A percentile compares a stretch with the other conserved stretches of the same genome.
Conservation (phyloP, 208 protist genomes). For the Eutreptiella sp. region DNA sequence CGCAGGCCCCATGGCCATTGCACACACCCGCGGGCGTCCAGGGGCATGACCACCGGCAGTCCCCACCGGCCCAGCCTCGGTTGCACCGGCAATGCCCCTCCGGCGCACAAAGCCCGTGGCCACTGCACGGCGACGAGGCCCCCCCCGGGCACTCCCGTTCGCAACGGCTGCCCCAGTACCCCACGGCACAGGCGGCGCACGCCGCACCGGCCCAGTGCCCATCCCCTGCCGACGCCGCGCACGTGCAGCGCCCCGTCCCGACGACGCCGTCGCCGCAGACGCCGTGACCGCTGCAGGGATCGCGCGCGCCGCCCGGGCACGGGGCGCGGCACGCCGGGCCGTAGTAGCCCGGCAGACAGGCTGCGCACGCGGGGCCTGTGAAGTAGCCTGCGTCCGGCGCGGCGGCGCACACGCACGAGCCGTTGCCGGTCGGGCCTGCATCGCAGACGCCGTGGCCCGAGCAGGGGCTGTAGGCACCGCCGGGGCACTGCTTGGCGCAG, state of each 20-base stretch:
- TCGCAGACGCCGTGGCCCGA: conserved; percentile 15
- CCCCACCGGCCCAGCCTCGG: too few relatives aligned
- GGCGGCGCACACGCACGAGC: conserved; percentile 12
- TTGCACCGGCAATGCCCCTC: neutral
- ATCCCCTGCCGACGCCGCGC: neutral
- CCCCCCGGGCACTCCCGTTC: conserved; percentile 1
- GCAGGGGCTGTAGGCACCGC: neutral
- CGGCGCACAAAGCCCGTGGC: neutral
- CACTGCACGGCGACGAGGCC: neutral
- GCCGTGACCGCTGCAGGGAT: conserved; percentile 15
- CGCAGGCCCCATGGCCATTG: too few relatives aligned
- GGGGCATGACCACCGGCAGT: too few relatives aligned
- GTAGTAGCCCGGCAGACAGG: neutral
- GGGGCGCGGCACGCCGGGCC: too few relatives aligned
- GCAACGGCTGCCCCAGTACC: conserved; percentile 3
- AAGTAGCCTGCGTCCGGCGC: conserved; percentile 14
- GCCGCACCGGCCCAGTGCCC: neutral
- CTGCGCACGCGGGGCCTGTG: conserved; percentile 11
- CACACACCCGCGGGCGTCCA: too few relatives aligned
- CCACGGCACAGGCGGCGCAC: neutral
- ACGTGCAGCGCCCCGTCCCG: conserved; percentile 20
- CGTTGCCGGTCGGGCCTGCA: conserved; percentile 12
- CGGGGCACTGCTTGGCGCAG: neutral
- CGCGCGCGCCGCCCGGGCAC: neutral
- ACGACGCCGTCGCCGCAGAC: conserved; percentile 13